Evolutionary conservation across 2,329 filamentous ascomycete species (phyloP), one percentile per base, ranked within the genome.

Genomic region (Sordariomycetes sp.): DNA sequence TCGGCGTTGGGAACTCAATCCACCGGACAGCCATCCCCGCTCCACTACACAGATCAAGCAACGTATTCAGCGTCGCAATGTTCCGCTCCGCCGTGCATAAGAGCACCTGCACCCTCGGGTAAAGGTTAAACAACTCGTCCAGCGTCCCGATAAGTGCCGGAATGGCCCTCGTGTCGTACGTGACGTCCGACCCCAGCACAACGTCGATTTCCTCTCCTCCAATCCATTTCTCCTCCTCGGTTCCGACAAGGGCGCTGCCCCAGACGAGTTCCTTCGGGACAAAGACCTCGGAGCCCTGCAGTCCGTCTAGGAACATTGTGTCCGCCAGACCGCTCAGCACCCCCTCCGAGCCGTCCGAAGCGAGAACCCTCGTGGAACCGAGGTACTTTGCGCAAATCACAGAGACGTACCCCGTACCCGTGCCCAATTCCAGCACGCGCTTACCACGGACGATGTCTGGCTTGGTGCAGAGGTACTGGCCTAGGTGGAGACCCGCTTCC

Each of bases 401-500:
- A 0, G 87, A 87, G 1, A 91, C 71, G 66, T 90, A 88, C 0
- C 88, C 89, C 1, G 89, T 92, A 1, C 89, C 89, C 1, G 87
- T 82, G 3, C 89, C 89, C 1, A 93, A 76, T 67, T 93, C 89
- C 2, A 93, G 74, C 1, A 92, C 71, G 8, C 74, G 77, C 65
- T 82, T 86, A 2, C 74, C 77, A 8, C 65, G 65, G 32, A 89
- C 72, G 22, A 79, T 62, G 1, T 63, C 61, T 1, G 69, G 70
- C 55, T 77, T 70, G n/a, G 66, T 60, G 60, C 81, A 81, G 24
- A 92, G 79, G 64, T 85, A 90, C 52, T 85, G 79, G 1, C 86
- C 87, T 0, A 93, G 76, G 63, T 90, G 86, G 10, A 93, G 73
- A 1, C 87, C 84, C 1, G 89, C 89, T 68, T 93, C 89, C 89